phyloP scores from a whole-genome alignment of 129 eudicot genomes.

The Artemisia annua region DNA sequence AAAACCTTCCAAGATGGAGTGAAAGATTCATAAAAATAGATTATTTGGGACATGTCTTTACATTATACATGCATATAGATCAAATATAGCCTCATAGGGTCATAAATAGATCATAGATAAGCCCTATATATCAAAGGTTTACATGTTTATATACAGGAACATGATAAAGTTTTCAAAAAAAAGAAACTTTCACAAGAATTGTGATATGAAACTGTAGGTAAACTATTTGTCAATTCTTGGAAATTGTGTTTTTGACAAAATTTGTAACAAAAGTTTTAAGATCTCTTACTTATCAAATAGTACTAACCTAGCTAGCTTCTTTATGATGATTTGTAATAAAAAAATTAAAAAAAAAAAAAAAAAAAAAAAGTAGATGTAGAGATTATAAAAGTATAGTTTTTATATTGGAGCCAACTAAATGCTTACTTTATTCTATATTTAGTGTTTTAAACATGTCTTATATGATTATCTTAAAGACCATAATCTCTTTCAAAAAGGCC shows the following conservation, averaged over 20 bases:
- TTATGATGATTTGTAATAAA: conserved; percentile 21
- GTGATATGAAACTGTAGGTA: conserved; percentile 28
- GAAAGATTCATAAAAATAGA: conserved; percentile 16
- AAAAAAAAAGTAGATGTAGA: neutral
- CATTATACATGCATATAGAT: conserved; percentile 18
- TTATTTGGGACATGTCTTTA: no score
- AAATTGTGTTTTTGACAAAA: conserved; percentile 28
- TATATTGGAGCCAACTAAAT: neutral
- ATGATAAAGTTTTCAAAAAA: neutral
- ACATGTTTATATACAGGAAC: conserved; percentile 17
- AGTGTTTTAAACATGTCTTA: no score
- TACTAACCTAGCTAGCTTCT: neutral
- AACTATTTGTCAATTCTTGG: conserved; percentile 39
- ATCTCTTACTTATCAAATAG: conserved; percentile 7
- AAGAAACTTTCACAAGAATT: conserved; percentile 22
- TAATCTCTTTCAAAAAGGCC: no score
- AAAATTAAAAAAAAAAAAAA: no score
- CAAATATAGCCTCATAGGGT: conserved; percentile 4
- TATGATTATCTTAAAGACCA: no score
- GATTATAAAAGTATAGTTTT: neutral
- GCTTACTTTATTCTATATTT: neutral
- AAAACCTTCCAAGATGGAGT: conserved; percentile 15
- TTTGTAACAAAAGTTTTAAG: conserved; percentile 15
- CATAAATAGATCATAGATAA: conserved; percentile 6
- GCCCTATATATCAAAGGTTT: conserved; percentile 8